Base-by-base conservation (phyloP, 345 rosid species). In the Hypericum perforatum region DNA sequence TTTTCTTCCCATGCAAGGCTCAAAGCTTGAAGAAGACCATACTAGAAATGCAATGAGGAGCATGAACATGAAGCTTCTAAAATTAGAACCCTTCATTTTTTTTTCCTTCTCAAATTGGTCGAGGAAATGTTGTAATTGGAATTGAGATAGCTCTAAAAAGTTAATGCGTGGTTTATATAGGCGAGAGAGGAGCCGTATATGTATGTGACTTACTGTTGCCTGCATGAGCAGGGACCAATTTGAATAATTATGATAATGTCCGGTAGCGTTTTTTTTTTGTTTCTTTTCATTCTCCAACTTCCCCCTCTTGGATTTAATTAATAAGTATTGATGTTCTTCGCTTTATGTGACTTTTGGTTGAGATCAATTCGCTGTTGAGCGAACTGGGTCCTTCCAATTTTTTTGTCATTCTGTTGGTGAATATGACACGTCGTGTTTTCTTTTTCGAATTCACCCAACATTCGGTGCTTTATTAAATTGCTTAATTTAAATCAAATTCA, bases 311-410 rank as follows among this genome's bases (percentile, higher is more conserved):
- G 32, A 22, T 22, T 22, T 22, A 22, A 22, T 22, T 22, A 22
- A 22, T 22, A 22, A 22, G 32, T 22, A 22, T 22, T 22, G 32
- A 4, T 22, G 32, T 22, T 22, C 32, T 55, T 36, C 39, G 39
- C 54, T 65, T 64, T 58, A 3, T 74, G 70, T 71, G 76, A 67
- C 64, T 42, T 63, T 49, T 54, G 64, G 77, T 69, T 66, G 77
- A 70, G 58, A 53, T 55, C 57, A 22, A 56, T 48, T 45, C 49
- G 10, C 48, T 12, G 48, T 54, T 36, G 39, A 53, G 9, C 41
- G 14, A 49, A 43, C 3, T 29, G 54, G 57, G 22, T 49, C 62
- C 45, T 43, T 50, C 44, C 53, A 44, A 36, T 64, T 62, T 74
- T 70, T 65, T 11, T 67, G 79, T 22, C 32, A 22, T 22, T 22